Evolutionary conservation across 208 protist species (phyloP).

Genomic region (Trypanosoma melophagium): DNA sequence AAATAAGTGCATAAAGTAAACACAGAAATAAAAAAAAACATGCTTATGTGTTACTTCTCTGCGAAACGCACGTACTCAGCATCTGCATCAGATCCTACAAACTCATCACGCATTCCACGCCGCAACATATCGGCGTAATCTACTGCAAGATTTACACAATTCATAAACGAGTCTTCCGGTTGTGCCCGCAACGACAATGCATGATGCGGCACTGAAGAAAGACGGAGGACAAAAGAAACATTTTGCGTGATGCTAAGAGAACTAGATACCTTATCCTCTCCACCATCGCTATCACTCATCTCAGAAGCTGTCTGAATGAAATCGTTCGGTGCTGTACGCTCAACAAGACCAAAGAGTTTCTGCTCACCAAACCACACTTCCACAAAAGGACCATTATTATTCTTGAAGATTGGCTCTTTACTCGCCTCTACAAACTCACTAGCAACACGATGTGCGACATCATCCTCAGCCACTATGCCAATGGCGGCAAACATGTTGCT

Average conservation of each 20-base stretch:
- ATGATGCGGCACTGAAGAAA: conserved; percentile 21
- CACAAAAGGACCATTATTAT: conserved; percentile 39
- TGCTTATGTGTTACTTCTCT: not conserved
- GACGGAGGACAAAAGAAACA: conserved; percentile 21
- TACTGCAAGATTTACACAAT: conserved; percentile 17
- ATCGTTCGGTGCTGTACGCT: conserved; percentile 19
- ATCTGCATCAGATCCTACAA: conserved; percentile 7
- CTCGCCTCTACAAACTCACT: conserved; percentile 19
- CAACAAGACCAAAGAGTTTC: conserved; percentile 28
- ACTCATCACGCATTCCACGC: conserved; percentile 3
- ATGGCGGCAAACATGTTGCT: conserved; percentile 18
- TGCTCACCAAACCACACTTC: conserved; percentile 42
- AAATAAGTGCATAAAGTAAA: conserved; percentile 4
- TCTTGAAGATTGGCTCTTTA: conserved; percentile 32
- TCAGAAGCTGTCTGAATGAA: conserved; percentile 19
- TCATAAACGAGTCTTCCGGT: conserved; percentile 11
- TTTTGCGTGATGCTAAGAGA: conserved; percentile 11
- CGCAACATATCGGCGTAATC: conserved; percentile 14
- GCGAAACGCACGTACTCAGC: conserved; percentile 23
- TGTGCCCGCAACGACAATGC: not conserved
- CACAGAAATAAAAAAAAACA: no score
- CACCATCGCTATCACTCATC: not conserved
- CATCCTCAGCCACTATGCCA: conserved; percentile 50
- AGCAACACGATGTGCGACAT: conserved; percentile 33
- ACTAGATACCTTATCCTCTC: not conserved